phyloP scores from a whole-genome alignment of 2,329 filamentous ascomycete genomes.

The Atkinsonella hypoxylon region DNA sequence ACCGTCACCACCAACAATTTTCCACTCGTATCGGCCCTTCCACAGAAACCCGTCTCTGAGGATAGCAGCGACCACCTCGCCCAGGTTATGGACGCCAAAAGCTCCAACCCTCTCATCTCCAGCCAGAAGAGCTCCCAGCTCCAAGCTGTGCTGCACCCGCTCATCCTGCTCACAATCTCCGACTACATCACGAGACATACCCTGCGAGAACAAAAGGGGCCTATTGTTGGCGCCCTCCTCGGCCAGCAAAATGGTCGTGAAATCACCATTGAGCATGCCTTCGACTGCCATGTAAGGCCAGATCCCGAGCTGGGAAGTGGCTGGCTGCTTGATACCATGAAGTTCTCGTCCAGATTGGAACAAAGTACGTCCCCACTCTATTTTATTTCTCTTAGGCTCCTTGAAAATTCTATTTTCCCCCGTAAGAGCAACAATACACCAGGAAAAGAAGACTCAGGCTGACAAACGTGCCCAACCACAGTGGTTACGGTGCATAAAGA shows the following conservation, averaged over 20 bases:
- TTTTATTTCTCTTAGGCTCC: too few relatives aligned
- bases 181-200: slow-evolving; percentile 92
- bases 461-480: slow-evolving; percentile 22
- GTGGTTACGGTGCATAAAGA: slow-evolving; percentile 83
- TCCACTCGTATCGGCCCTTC: too few relatives aligned
- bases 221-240: slow-evolving; percentile 76
- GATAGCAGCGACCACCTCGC: too few relatives aligned
- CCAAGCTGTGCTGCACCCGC: slow-evolving; percentile 76
- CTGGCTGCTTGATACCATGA: slow-evolving; percentile 51
- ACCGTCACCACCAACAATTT: too few relatives aligned
- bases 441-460: background rate
- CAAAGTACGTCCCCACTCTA: slow-evolving; percentile 53
- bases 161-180: slow-evolving; percentile 91
- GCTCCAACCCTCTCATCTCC: slow-evolving; percentile 48
- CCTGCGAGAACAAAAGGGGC: slow-evolving; percentile 60
- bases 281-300: slow-evolving; percentile 57
- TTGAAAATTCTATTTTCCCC: background rate
- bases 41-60: too few relatives aligned
- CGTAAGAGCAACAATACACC: background rate
- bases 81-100: slow-evolving; percentile 21
- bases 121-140: slow-evolving; percentile 59
- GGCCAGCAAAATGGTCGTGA: slow-evolving; percentile 85
- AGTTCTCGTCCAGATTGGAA: slow-evolving; percentile 68
- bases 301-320: slow-evolving; percentile 38
- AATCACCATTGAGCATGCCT: slow-evolving; percentile 86